Percentiles rank a stretch among this genome's conserved stretches.
These are phyloP conservation scores for Thraustotheca clavata DNA, from an alignment of 352 stramenopile genomes.

Conservation along the genomic window DNA sequence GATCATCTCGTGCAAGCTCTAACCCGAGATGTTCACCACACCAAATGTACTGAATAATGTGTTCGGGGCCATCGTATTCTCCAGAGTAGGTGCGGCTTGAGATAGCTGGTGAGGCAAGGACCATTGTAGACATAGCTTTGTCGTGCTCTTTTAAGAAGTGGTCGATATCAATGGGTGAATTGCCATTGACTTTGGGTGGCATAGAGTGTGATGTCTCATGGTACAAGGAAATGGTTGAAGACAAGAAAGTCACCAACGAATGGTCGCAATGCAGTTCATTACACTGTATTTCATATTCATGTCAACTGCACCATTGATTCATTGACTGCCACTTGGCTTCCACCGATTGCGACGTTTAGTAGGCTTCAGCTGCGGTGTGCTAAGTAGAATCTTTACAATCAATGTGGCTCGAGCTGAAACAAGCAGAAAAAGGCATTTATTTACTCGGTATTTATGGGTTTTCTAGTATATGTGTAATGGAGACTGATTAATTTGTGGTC, in stretches of 20 bases:
- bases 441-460: too few species aligned
- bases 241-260: background rate
- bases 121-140: background rate
- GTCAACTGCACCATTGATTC: too few species aligned
- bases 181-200: background rate
- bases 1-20: background rate
- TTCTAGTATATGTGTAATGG: too few species aligned
- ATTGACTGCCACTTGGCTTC: too few species aligned
- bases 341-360: too few species aligned
- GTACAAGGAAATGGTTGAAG: background rate
- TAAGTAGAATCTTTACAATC: too few species aligned
- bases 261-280: background rate
- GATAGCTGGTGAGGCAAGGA: constrained; percentile 1
- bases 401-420: too few species aligned
- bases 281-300: too few species aligned
- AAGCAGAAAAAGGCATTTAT: too few species aligned
- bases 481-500: too few species aligned
- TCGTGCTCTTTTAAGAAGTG: background rate
- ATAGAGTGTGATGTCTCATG: background rate
- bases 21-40: constrained; percentile 14
- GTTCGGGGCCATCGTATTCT: background rate
- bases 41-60: constrained; percentile 23
- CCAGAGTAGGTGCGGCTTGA: background rate
- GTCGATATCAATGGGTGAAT: background rate
- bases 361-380: too few species aligned